These are phyloP conservation scores for Saprolegnia diclina DNA, from an alignment of 352 stramenopile genomes.

Conservation along the genomic window DNA sequence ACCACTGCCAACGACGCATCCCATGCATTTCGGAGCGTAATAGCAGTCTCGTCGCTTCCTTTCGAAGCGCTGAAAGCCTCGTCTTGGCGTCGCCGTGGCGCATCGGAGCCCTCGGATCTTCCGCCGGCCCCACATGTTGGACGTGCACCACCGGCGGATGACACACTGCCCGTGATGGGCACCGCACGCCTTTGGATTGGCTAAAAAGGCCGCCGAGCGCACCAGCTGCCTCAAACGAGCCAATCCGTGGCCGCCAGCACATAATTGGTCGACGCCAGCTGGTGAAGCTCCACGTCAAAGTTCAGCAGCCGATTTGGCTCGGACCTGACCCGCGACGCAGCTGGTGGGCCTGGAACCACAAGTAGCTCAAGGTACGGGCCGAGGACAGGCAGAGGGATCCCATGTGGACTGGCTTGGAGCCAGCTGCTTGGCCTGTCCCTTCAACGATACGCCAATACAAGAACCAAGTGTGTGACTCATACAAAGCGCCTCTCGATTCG, in stretches of 20 bases:
- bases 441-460: background rate
- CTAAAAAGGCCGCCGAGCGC: background rate
- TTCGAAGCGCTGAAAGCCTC: too few relatives aligned
- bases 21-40: too few relatives aligned
- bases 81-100: too few relatives aligned
- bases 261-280: conserved; percentile 2
- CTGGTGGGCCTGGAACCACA: background rate
- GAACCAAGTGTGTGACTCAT: background rate
- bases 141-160: too few relatives aligned
- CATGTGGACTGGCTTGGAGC: background rate
- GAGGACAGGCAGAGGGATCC: background rate
- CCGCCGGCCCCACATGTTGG: too few relatives aligned
- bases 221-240: background rate
- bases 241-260: conserved; percentile 6
- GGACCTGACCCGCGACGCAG: background rate
- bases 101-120: too few relatives aligned
- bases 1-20: too few relatives aligned
- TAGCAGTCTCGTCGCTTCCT: too few relatives aligned
- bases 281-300: background rate
- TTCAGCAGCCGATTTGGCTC: too few relatives aligned
- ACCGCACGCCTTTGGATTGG: background rate
- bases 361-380: background rate
- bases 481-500: background rate
- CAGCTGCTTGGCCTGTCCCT: background rate
- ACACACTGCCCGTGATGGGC: background rate